Evolutionary conservation across 257 asterid genomes (phyloP).

Genomic region (Solanum gracilifrons): DNA sequence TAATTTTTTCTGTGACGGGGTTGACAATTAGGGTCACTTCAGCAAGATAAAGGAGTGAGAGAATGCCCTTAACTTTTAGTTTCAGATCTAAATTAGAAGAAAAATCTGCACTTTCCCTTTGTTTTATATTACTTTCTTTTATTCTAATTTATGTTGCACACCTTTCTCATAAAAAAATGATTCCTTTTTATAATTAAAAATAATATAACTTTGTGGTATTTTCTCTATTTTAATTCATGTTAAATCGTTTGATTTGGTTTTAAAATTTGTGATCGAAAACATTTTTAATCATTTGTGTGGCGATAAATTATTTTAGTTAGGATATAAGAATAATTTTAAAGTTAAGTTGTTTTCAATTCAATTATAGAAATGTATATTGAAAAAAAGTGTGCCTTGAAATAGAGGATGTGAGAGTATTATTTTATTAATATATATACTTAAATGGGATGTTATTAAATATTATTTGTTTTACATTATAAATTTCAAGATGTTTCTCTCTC

Average conservation of each 20-base stretch:
- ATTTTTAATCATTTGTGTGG: neutral
- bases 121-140: neutral
- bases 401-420: neutral
- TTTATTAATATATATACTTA: neutral
- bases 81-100: neutral
- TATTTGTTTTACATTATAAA: neutral
- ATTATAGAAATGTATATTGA: neutral
- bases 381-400: neutral
- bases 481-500: neutral
- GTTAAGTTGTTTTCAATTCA: too few species aligned
- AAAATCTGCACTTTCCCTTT: neutral
- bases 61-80: neutral
- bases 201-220: neutral
- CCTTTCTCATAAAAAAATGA: neutral
- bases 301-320: neutral
- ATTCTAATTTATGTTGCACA: neutral
- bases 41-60: neutral
- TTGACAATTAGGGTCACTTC: neutral
- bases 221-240: neutral
- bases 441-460: neutral
- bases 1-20: neutral
- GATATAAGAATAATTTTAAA: neutral
- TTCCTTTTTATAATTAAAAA: neutral
- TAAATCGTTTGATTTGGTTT: neutral
- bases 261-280: neutral